Percentiles rank a stretch among this genome's conserved stretches.
These are phyloP conservation scores for Penicillium oxalicum DNA, from an alignment of 2,329 filamentous ascomycete species.

Conservation along the genomic window DNA sequence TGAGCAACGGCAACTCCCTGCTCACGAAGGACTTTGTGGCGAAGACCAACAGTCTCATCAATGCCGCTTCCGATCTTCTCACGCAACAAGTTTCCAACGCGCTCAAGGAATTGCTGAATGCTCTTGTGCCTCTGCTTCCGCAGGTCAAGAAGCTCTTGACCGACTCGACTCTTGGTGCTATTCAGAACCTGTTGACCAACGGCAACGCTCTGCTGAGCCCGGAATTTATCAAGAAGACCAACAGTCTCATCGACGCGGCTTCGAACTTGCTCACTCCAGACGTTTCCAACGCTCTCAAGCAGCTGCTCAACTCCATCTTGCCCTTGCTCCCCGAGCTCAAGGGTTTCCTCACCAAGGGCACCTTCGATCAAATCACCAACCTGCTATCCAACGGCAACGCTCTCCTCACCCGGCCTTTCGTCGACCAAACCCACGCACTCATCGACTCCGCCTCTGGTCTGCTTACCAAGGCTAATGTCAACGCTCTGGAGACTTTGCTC, in stretches of 20 bases:
- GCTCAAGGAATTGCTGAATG: constrained; percentile 18
- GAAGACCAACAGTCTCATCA: constrained; percentile 15
- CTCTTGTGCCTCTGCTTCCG: constrained; percentile 13
- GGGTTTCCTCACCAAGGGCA: constrained; percentile 16
- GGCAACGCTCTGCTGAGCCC: constrained; percentile 19
- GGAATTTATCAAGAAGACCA: constrained; percentile 16
- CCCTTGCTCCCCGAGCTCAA: constrained; percentile 18
- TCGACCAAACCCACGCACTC: constrained; percentile 12
- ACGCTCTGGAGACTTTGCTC: constrained; percentile 18
- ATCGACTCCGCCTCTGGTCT: constrained; percentile 3
- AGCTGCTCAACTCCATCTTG: constrained; percentile 11
- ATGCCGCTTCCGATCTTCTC: constrained; percentile 11
- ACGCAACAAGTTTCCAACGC: constrained; percentile 8
- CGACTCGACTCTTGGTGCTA: constrained; percentile 14
- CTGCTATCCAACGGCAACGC: constrained; percentile 18
- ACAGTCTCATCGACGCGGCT: constrained; percentile 15
- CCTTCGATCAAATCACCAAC: constrained; percentile 13
- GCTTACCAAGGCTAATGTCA: constrained; percentile 8
- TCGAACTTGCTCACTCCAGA: constrained; percentile 11
- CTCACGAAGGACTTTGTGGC: constrained; percentile 21
- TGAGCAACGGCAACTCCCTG: constrained; percentile 23
- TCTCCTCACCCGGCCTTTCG: constrained; percentile 17
- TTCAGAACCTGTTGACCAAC: constrained; percentile 14
- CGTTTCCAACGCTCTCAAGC: constrained; percentile 17
- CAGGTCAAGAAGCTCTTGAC: constrained; percentile 17